These are phyloP conservation scores for Nemania sp. DNA, from an alignment of 2,329 filamentous ascomycete genomes.

Conservation along the genomic window DNA sequence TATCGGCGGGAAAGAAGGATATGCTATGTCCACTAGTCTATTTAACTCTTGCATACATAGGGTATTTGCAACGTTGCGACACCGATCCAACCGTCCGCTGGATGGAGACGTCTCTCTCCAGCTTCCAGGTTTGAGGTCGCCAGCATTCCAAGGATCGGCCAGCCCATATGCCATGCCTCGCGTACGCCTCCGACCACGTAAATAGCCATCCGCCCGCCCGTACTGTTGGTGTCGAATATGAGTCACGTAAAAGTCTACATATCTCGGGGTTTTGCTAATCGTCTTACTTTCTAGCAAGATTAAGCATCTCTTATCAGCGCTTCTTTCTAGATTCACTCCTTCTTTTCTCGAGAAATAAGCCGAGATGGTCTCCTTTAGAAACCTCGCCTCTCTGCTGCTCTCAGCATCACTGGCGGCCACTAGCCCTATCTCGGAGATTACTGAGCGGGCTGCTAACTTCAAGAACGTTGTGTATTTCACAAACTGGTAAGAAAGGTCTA, in stretches of 20 bases:
- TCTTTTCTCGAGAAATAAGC: constrained; percentile 15
- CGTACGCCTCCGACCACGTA: constrained; percentile 29
- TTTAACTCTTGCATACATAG: no score
- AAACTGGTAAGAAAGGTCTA: constrained; percentile 51
- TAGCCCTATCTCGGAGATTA: constrained; percentile 29
- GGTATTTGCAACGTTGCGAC: constrained; percentile 38
- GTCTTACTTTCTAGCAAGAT: constrained; percentile 13
- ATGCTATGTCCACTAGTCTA: no score
- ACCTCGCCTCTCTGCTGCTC: constrained; percentile 32
- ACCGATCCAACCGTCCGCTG: constrained; percentile 9
- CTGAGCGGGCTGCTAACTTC: constrained; percentile 40
- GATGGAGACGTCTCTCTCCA: no score
- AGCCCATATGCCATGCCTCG: constrained; percentile 17
- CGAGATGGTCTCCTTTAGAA: constrained; percentile 37
- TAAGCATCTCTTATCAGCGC: constrained; percentile 6
- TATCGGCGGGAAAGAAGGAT: no score
- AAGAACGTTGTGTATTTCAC: constrained; percentile 54
- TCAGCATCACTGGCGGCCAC: constrained; percentile 34
- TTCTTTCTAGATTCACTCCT: constrained; percentile 14
- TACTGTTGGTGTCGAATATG: constrained; percentile 2
- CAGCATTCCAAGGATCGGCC: constrained; percentile 15
- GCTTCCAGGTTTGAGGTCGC: constrained; percentile 11
- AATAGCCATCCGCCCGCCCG: constrained; percentile 15
- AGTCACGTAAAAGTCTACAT: constrained; percentile 19
- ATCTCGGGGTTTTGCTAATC: constrained; percentile 26